Percentiles rank a stretch among this genome's conserved stretches.
Conservation (phyloP, 176 grass and related monocot species). For the Eragrostis nindensis region DNA sequence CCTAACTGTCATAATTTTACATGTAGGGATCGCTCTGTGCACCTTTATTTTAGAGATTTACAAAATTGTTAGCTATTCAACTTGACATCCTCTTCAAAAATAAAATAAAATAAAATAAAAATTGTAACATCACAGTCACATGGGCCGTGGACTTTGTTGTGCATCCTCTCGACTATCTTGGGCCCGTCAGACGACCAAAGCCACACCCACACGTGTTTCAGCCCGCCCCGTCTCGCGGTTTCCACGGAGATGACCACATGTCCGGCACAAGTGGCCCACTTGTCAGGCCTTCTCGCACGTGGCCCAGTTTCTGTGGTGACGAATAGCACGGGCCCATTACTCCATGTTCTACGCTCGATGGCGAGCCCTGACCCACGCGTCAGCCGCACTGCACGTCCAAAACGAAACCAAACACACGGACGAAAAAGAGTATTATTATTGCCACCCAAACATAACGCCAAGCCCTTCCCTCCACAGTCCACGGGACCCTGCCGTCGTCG, state of each 20-base stretch:
- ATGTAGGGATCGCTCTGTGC: too few species aligned
- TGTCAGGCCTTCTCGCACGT: background rate
- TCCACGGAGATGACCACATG: background rate
- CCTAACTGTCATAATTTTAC: too few species aligned
- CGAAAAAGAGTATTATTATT: conserved; percentile 5
- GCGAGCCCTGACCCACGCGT: background rate
- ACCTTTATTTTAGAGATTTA: too few species aligned
- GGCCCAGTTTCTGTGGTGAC: background rate
- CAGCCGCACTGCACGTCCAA: background rate
- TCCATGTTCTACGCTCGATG: background rate
- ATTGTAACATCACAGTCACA: too few species aligned
- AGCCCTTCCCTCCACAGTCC: background rate
- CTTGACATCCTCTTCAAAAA: too few species aligned
- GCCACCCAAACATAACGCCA: conserved; percentile 1
- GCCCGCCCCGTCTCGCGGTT: background rate
- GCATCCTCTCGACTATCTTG: too few species aligned
- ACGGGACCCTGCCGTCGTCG: background rate
- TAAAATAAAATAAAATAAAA: too few species aligned
- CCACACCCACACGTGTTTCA: background rate
- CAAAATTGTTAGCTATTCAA: too few species aligned
- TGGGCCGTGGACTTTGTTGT: too few species aligned
- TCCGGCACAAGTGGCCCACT: background rate
- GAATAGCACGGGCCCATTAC: background rate
- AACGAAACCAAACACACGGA: background rate
- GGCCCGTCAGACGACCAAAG: background rate